A percentile compares a stretch with the other conserved stretches of the same genome.
Conservation (phyloP, 495 filamentous ascomycete genomes). For the Jackrogersella multiformis region DNA sequence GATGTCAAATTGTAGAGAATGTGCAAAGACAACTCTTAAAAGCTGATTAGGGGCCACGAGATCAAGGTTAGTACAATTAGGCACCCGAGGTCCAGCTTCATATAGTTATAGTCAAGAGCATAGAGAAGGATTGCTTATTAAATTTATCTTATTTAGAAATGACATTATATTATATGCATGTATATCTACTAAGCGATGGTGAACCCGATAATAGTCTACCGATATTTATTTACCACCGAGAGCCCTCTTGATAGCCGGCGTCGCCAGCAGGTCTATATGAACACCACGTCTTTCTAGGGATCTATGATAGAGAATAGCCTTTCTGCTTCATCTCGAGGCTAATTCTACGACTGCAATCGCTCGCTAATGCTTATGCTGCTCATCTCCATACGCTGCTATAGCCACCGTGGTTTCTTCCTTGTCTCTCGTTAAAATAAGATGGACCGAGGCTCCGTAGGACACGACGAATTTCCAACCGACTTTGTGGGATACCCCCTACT, state of each 20-base stretch:
- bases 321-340: neutral
- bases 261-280: neutral
- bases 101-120: too few species aligned
- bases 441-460: neutral
- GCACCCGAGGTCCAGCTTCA: too few species aligned
- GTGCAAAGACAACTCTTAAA: too few species aligned
- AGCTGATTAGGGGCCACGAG: too few species aligned
- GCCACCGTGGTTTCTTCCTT: neutral
- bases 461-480: neutral
- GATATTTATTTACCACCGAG: neutral
- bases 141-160: too few species aligned
- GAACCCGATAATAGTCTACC: neutral
- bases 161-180: slow-evolving; percentile 17
- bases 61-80: too few species aligned
- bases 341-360: slow-evolving; percentile 14
- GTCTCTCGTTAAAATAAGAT: neutral
- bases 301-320: neutral
- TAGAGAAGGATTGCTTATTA: too few species aligned
- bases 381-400: neutral
- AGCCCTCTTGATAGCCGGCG: neutral
- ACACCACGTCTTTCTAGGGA: neutral
- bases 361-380: slow-evolving; percentile 11
- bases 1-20: too few species aligned
- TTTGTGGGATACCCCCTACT: neutral
- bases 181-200: slow-evolving; percentile 8